Conservation (phyloP, 306 rosid species). For the Hylodesmum podocarpum region DNA sequence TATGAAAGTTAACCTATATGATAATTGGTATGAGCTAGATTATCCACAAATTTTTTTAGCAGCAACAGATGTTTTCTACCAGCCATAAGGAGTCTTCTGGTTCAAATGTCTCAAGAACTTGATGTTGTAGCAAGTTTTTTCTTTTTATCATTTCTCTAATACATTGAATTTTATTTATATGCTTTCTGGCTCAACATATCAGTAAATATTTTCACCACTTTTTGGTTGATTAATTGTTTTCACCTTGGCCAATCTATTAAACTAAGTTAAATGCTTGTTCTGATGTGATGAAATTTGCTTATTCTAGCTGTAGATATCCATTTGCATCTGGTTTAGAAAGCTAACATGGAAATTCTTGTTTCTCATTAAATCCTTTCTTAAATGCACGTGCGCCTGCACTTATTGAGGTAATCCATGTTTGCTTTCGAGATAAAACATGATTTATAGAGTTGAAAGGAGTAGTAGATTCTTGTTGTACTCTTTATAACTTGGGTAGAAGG, state of each 20-base stretch:
- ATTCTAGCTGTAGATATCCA: constrained; percentile 13
- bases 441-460: constrained; percentile 10
- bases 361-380: constrained; percentile 1
- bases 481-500: background rate
- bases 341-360: constrained; percentile 6
- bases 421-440: background rate
- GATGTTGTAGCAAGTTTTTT: background rate
- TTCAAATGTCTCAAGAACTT: background rate
- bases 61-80: background rate
- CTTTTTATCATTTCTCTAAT: background rate
- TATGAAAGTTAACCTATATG: constrained; percentile 1
- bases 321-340: constrained; percentile 4
- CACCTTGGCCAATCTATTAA: background rate
- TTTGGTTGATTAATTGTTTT: background rate
- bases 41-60: background rate
- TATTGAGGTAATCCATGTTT: constrained; percentile 3
- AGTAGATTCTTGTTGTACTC: constrained; percentile 24
- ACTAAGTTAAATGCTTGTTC: background rate
- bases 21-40: background rate
- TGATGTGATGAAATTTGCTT: constrained; percentile 2
- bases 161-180: background rate
- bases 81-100: background rate
- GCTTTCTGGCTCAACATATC: background rate
- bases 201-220: background rate
- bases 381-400: constrained; percentile 2